phyloP scores from a whole-genome alignment of 192 early-diverging fungal genomes.

The Borealophlyctis nickersoniae region DNA sequence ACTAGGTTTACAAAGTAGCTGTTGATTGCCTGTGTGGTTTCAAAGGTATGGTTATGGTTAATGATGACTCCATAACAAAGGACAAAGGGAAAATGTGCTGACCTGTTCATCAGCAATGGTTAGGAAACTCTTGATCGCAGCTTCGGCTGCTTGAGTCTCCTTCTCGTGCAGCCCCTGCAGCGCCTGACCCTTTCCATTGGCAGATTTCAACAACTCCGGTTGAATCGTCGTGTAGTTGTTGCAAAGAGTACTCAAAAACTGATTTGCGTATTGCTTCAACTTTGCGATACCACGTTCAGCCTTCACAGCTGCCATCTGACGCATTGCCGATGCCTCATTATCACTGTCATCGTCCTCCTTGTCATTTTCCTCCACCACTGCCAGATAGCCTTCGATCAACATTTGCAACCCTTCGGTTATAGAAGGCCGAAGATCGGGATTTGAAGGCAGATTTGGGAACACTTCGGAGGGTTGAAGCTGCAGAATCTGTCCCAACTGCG shows the following conservation, averaged over 20 bases:
- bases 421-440: slow-evolving; percentile 71
- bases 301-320: slow-evolving; percentile 2
- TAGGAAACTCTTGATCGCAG: slow-evolving; percentile 41
- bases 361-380: slow-evolving; percentile 16
- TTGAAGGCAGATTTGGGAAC: slow-evolving; percentile 43
- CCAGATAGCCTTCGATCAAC: slow-evolving; percentile 38
- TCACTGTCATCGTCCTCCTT: slow-evolving; percentile 11
- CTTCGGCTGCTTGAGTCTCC: slow-evolving; percentile 41
- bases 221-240: slow-evolving; percentile 46
- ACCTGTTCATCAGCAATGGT: slow-evolving; percentile 43
- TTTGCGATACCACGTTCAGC: slow-evolving; percentile 19
- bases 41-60: too few relatives aligned
- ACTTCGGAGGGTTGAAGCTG: slow-evolving; percentile 30
- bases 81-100: too few relatives aligned
- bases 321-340: slow-evolving; percentile 5
- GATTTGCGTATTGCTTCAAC: slow-evolving; percentile 32
- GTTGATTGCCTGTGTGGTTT: too few relatives aligned
- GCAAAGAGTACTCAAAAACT: slow-evolving; percentile 49
- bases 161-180: slow-evolving; percentile 47
- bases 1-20: slow-evolving; percentile 52
- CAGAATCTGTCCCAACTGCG: slow-evolving; percentile 73
- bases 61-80: too few relatives aligned
- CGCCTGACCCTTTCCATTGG: slow-evolving; percentile 37
- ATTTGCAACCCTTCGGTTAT: slow-evolving; percentile 70
- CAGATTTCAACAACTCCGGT: slow-evolving; percentile 17